Conservation (phyloP, 2,329 filamentous ascomycete species). For the Phialemonium atrogriseum region DNA sequence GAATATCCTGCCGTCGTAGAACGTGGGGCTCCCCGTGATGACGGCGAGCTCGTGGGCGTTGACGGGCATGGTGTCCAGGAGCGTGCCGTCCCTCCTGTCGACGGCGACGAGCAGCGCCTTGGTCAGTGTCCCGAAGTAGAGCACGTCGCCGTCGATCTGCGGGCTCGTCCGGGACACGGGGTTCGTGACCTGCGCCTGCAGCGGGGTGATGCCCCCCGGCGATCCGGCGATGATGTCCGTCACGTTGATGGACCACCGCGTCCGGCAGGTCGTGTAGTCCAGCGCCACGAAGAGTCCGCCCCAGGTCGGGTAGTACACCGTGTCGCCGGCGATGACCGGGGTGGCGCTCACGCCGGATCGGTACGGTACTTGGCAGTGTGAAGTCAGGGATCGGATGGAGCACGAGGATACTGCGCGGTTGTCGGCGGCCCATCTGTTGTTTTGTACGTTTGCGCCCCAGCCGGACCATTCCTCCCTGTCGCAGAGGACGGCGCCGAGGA, state of each 20-base stretch:
- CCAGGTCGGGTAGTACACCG: conserved; percentile 22
- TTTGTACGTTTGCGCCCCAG: conserved; percentile 11
- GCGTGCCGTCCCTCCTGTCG: conserved; percentile 11
- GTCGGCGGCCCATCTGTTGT: conserved; percentile 12
- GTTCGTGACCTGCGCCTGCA: conserved; percentile 3
- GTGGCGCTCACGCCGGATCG: conserved; percentile 11
- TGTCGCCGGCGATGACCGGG: conserved; percentile 7
- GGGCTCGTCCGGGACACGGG: conserved; percentile 9
- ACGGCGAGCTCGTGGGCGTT: conserved; percentile 17
- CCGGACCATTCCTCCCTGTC: conserved; percentile 9
- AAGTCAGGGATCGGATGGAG: conserved; percentile 5
- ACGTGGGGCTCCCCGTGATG: conserved; percentile 18
- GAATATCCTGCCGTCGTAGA: conserved; percentile 18
- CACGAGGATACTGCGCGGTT: conserved; percentile 6
- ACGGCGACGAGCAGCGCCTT: conserved; percentile 20
- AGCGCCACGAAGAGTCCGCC: conserved; percentile 21
- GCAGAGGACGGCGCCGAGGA: too few relatives aligned
- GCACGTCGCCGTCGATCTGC: conserved; percentile 13
- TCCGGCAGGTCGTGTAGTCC: conserved; percentile 17
- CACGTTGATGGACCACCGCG: conserved; percentile 20
- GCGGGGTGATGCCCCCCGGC: conserved; percentile 6
- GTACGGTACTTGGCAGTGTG: conserved; percentile 10
- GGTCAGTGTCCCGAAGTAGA: conserved; percentile 20
- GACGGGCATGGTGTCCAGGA: conserved; percentile 15
- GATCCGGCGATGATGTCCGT: conserved; percentile 14